A percentile compares a stretch with the other conserved stretches of the same genome.
Conservation (phyloP, 371 early-diverging fungal species). For the Mortierella sp. region DNA sequence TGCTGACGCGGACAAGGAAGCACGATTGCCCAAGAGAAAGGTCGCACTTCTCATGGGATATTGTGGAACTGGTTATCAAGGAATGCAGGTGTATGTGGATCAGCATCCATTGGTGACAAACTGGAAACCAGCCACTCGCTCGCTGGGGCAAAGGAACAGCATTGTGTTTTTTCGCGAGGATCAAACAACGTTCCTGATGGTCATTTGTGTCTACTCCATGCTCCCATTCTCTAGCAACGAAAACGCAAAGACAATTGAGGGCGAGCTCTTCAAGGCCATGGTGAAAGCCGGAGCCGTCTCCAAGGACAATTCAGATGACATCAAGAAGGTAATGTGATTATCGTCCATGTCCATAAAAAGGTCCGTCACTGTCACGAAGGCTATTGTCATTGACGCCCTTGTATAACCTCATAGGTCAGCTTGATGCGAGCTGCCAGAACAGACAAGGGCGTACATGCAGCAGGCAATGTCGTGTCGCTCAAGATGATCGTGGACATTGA, state of each 20-base stretch:
- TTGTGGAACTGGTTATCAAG: conserved; percentile 95
- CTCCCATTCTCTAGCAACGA: too few species aligned
- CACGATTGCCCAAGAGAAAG: conserved; percentile 84
- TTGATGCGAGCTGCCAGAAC: conserved; percentile 95
- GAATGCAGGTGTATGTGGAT: conserved; percentile 91
- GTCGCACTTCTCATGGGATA: conserved; percentile 92
- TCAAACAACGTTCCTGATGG: conserved; percentile 1
- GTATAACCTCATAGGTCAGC: conserved; percentile 60
- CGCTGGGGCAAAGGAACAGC: too few species aligned
- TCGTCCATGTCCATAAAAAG: too few species aligned
- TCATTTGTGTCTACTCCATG: not conserved
- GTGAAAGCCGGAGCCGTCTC: conserved; percentile 81
- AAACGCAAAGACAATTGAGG: conserved; percentile 80
- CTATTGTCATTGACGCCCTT: too few species aligned
- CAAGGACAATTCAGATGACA: conserved; percentile 76
- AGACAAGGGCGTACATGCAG: conserved; percentile 99
- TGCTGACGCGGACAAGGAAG: conserved; percentile 44
- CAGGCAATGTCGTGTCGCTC: conserved; percentile 92
- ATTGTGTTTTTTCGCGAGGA: too few species aligned
- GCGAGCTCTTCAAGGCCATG: conserved; percentile 82
- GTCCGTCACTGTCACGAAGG: too few species aligned
- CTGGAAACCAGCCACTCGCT: too few species aligned
- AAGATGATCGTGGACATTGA: conserved; percentile 88
- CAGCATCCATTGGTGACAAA: too few species aligned
- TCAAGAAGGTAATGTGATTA: conserved; percentile 70